Percentiles rank a stretch among this genome's conserved stretches.
phyloP scores from a whole-genome alignment of 352 stramenopile species.

The Bremia lactucae region DNA sequence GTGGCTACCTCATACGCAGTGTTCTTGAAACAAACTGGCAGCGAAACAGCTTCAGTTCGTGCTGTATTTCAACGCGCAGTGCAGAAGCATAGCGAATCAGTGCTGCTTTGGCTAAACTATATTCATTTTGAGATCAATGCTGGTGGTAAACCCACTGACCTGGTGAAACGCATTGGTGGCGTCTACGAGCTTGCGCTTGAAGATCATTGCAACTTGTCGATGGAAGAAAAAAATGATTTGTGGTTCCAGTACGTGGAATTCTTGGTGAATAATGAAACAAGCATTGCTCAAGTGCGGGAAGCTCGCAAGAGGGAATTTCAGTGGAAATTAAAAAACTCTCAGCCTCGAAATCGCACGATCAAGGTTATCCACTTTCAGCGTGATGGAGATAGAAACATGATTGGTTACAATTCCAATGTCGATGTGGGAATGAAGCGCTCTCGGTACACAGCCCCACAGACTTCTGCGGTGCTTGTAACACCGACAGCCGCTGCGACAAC shows the following conservation, averaged over 20 bases:
- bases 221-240: constrained; percentile 70
- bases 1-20: constrained; percentile 46
- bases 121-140: constrained; percentile 58
- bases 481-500: constrained; percentile 8
- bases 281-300: constrained; percentile 35
- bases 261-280: constrained; percentile 41
- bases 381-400: constrained; percentile 6
- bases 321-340: constrained; percentile 57
- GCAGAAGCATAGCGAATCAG: constrained; percentile 29
- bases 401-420: constrained; percentile 25
- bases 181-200: constrained; percentile 41
- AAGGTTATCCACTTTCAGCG: constrained; percentile 48
- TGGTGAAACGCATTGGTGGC: constrained; percentile 29
- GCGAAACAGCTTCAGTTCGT: constrained; percentile 29
- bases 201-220: constrained; percentile 38
- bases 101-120: constrained; percentile 57
- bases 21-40: constrained; percentile 41
- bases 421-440: constrained; percentile 41
- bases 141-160: constrained; percentile 9
- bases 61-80: constrained; percentile 33
- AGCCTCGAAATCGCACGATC: constrained; percentile 39
- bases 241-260: constrained; percentile 78
- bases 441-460: constrained; percentile 27
- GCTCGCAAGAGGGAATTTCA: constrained; percentile 38
- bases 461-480: constrained; percentile 8